Base-by-base conservation (phyloP, 2,329 filamentous ascomycete species). In the Cladosporium sp. region DNA sequence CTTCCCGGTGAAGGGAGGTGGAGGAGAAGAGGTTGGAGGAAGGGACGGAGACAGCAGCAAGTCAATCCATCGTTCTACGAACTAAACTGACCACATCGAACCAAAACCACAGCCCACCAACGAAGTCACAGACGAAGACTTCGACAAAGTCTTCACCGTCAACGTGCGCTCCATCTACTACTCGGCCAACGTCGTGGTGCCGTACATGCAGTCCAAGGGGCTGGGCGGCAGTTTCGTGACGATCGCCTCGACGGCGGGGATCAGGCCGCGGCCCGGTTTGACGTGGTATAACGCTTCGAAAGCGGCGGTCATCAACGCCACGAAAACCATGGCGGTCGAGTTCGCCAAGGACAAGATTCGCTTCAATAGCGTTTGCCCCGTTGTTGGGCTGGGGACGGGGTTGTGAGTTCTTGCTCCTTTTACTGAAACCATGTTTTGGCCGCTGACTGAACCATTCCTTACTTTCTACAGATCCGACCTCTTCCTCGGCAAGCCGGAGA, bases 221-320 rank as follows among this genome's bases (percentile, higher is more conserved):
- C 74, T 78, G 6, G 77, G 80, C 0, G 84, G 81, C 0, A 76
- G 71, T 20, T 83, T 88, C 50, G 78, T 88, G 49, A 83, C 84
- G 53, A 79, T 86, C 43, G 82, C 84, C 1, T 84, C 80, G 2
- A 85, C 83, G 0, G 83, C 83, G 0, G 82, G 77, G 3, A 73
- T 76, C 7, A 69, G 85, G 20, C 84, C 84, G 0, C 72, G 84
- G 19, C 80, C 80, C 0, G 79, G 82, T 0, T 61, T 87, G 40
- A 82, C 83, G 1, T 87, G 84, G 83, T 87, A 87, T 61, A 86
- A 86, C 61, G 81, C 83, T 1, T 80, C 78, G 38, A 88, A 88
- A 64, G 83, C 79, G 0, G 84, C 84, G 1, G 78, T 85, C 20
- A 67, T 63, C 56, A 65, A 79, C 70, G 81, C 80, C 8, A 84